phyloP scores from a whole-genome alignment of 495 filamentous ascomycete genomes.

The Daldinia childiae region DNA sequence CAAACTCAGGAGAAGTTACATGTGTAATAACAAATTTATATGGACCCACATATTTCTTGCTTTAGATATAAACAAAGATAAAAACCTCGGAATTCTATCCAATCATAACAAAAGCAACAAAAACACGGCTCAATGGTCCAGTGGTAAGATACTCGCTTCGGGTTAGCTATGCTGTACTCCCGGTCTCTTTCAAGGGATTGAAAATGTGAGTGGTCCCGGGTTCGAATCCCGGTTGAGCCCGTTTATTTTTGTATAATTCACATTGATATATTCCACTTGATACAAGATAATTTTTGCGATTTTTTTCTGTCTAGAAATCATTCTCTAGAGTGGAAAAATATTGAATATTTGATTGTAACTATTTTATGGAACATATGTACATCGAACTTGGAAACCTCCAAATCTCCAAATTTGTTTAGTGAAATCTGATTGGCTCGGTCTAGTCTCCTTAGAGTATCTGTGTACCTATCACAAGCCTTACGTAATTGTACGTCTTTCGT shows the following conservation, averaged over 20 bases:
- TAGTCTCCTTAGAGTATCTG: not conserved
- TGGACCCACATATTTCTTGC: not conserved
- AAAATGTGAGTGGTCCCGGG: constrained; percentile 34
- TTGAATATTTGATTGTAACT: not conserved
- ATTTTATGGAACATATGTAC: constrained; percentile 1
- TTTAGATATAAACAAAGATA: not conserved
- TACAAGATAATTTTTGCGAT: not conserved
- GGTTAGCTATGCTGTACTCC: not conserved
- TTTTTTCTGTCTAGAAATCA: not conserved
- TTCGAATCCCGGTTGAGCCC: constrained; percentile 39
- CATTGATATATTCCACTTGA: not conserved
- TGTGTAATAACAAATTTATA: not conserved
- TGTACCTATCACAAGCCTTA: not conserved
- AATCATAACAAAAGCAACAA: not conserved
- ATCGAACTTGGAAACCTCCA: not conserved
- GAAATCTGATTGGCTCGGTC: not conserved
- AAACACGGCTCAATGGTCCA: constrained; percentile 39
- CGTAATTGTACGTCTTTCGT: not conserved
- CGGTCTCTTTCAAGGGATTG: constrained; percentile 1
- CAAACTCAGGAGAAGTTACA: too few species aligned
- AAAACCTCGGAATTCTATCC: not conserved
- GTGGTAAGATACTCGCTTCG: constrained; percentile 41
- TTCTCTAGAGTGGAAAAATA: not conserved
- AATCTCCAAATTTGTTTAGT: not conserved
- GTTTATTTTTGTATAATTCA: not conserved